These are phyloP conservation scores for Filobasidium floriforme DNA, from an alignment of 768 basidiomycete species.

Conservation along the genomic window DNA sequence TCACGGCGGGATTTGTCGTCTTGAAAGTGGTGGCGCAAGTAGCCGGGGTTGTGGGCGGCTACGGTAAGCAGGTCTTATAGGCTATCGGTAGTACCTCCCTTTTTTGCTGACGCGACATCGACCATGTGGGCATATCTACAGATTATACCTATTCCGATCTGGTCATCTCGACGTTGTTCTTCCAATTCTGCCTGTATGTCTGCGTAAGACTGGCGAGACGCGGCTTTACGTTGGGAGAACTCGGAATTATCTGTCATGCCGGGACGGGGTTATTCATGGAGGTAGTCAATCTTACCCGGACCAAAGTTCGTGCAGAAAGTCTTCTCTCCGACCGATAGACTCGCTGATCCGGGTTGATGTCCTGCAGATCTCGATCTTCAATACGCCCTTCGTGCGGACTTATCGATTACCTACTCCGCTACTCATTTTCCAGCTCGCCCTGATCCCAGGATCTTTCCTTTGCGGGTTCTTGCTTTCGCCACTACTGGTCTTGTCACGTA, in stretches of 20 bases:
- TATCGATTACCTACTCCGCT: constrained; percentile 88
- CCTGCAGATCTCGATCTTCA: constrained; percentile 65
- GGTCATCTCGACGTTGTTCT: constrained; percentile 65
- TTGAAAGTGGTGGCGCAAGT: constrained; percentile 34
- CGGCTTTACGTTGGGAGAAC: constrained; percentile 92
- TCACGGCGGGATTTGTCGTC: constrained; percentile 35
- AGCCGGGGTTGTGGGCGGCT: neutral
- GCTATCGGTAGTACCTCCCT: no score
- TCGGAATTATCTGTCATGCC: constrained; percentile 79
- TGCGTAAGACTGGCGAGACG: constrained; percentile 82
- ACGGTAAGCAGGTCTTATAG: neutral
- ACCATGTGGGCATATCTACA: constrained; percentile 36
- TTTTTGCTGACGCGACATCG: neutral
- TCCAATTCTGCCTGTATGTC: constrained; percentile 83
- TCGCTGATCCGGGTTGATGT: no score
- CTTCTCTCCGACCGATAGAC: constrained; percentile 5
- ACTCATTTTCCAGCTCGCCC: constrained; percentile 80
- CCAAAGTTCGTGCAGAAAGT: constrained; percentile 54
- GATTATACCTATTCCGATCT: constrained; percentile 74
- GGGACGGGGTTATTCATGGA: constrained; percentile 82
- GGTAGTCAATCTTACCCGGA: constrained; percentile 71
- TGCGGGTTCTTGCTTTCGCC: constrained; percentile 94
- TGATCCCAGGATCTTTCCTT: constrained; percentile 83
- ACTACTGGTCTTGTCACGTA: constrained; percentile 78
- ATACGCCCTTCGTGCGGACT: constrained; percentile 77